Percentiles rank a stretch among this genome's conserved stretches.
Evolutionary conservation across 2,329 filamentous ascomycete genomes (phyloP).

Genomic region (Sporothrix inflata): DNA sequence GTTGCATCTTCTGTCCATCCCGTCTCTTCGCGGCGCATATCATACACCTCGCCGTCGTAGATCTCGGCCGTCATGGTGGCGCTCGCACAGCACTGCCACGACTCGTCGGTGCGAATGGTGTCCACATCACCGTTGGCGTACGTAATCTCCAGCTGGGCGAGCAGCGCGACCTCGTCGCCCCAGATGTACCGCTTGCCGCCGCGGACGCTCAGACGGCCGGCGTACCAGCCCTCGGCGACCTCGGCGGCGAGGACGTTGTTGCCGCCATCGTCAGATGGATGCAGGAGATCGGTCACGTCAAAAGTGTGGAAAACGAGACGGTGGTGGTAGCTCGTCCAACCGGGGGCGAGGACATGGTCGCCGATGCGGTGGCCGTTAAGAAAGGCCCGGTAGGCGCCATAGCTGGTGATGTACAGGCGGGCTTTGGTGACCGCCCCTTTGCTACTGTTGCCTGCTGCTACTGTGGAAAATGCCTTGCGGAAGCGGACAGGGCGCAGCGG

Average conservation of each 20-base stretch:
- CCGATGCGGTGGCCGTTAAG: conserved; percentile 41
- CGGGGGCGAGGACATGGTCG: conserved; percentile 43
- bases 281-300: conserved; percentile 45
- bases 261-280: too few species aligned
- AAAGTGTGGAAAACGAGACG: conserved; percentile 48
- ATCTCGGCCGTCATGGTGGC: conserved; percentile 46
- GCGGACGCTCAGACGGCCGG: conserved; percentile 40
- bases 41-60: conserved; percentile 58
- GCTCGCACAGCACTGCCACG: not conserved
- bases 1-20: too few species aligned
- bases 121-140: not conserved
- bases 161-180: conserved; percentile 47
- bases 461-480: too few species aligned
- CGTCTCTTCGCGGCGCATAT: conserved; percentile 38
- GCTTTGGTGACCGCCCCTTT: too few species aligned
- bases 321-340: conserved; percentile 48
- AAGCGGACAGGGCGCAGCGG: too few species aligned
- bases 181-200: conserved; percentile 41
- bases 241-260: conserved; percentile 41
- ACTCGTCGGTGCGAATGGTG: too few species aligned
- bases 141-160: conserved; percentile 36
- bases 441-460: too few species aligned
- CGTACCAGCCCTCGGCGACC: conserved; percentile 52
- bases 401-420: conserved; percentile 42
- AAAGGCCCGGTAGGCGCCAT: conserved; percentile 41